Evolutionary conservation across 768 basidiomycete genomes (phyloP), one percentile per base, ranked within the genome.

Genomic region (Fomitopsis serialis): DNA sequence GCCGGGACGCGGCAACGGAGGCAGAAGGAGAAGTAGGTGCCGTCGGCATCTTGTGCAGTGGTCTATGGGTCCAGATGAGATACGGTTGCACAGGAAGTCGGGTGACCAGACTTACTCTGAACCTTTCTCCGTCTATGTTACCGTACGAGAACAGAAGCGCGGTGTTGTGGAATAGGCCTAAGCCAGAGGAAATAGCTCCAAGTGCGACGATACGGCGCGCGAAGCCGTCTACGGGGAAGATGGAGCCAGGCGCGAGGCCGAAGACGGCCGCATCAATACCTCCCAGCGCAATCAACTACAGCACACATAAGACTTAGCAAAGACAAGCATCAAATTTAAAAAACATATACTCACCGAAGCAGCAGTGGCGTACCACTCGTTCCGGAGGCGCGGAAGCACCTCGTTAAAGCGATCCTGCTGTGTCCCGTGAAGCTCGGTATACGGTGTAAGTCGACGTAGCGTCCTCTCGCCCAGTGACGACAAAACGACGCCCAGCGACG

Each of bases 131-230:
- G 49, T 78, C 75, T 3, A 70, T 74, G 66, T 81, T 80, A 55
- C 71, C 75, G 63, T 89, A 90, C 1, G 73, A 70, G 4, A 89
- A 66, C 21, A 87, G 64, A 65, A 87, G 82, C 84, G 84, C 89
- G 0, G 79, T 77, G 48, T 81, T 79, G 50, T 77, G 75, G 6
- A 78, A 68, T 47, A 88, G 77, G 1, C 87, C 88, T 15, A 89
- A 72, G 0, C 82, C 86, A 0, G 85, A 81, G 7, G 80, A 71
- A 15, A 84, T 68, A 34, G 78, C 79, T 23, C 80, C 81, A 0
- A 81, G 68, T 0, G 82, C 81, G 22, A 89, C 76, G 0, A 81
- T 76, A 42, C 68, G 68, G 27, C 70, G 69, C 2, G 84, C 77
- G 22, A 79, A 64, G 0, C 67, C 58, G 42, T 75, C 70, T 29